These are phyloP conservation scores for Magnaporthiopsis incrustans DNA, from an alignment of 2,329 filamentous ascomycete genomes.

Conservation along the genomic window DNA sequence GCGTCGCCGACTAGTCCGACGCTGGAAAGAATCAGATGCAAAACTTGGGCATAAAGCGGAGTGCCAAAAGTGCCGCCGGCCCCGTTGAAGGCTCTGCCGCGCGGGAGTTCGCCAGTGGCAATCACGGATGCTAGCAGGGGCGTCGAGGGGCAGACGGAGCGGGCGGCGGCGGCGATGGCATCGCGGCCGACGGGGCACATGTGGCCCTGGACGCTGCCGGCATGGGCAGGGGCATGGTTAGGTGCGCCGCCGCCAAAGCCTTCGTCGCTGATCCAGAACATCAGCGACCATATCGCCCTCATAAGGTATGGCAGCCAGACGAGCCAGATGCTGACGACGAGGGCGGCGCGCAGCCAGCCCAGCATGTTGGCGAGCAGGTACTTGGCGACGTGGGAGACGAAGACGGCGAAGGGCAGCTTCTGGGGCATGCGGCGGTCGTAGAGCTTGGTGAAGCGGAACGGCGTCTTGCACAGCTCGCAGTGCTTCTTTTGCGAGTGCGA, in stretches of 20 bases:
- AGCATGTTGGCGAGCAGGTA: slow-evolving; percentile 65
- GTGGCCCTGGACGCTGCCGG: neutral
- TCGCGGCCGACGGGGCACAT: slow-evolving; percentile 9
- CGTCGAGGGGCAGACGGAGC: slow-evolving; percentile 24
- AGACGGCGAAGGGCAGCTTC: slow-evolving; percentile 70
- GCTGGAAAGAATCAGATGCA: slow-evolving; percentile 21
- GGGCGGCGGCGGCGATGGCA: slow-evolving; percentile 16
- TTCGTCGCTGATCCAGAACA: slow-evolving; percentile 92
- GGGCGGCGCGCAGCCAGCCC: slow-evolving; percentile 67
- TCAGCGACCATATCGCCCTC: slow-evolving; percentile 81
- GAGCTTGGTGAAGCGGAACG: slow-evolving; percentile 95
- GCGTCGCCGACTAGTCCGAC: slow-evolving; percentile 14
- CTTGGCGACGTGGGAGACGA: slow-evolving; percentile 67
- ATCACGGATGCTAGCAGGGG: slow-evolving; percentile 24
- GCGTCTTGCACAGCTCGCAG: slow-evolving; percentile 98
- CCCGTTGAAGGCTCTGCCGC: neutral
- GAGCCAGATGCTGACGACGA: slow-evolving; percentile 85
- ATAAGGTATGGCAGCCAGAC: slow-evolving; percentile 83
- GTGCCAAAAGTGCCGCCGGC: slow-evolving; percentile 17
- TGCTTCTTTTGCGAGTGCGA: slow-evolving; percentile 99
- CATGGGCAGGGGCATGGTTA: neutral
- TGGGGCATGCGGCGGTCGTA: slow-evolving; percentile 92
- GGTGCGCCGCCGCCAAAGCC: slow-evolving; percentile 35
- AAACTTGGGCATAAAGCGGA: slow-evolving; percentile 24
- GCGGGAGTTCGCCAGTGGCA: neutral